A percentile compares a stretch with the other conserved stretches of the same genome.
Evolutionary conservation across 352 stramenopile genomes (phyloP).

Genomic region (Globisporangium alternatum): DNA sequence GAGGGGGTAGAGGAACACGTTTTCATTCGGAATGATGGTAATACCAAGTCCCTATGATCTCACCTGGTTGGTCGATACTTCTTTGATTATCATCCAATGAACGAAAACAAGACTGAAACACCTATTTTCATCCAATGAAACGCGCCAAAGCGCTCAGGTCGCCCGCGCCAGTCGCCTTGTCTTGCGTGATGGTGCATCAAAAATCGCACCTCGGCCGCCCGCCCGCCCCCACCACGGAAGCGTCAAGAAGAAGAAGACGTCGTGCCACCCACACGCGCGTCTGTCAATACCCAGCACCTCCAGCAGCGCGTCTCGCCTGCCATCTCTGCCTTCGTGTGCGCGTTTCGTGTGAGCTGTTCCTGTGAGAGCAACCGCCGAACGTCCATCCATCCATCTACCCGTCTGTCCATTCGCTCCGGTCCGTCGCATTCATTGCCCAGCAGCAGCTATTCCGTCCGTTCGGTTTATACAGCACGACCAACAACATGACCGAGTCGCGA

Average conservation of each 20-base stretch:
- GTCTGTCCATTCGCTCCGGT: background rate
- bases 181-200: background rate
- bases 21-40: too few species aligned
- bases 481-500: constrained; percentile 21
- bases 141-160: background rate
- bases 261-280: background rate
- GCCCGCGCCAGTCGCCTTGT: background rate
- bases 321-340: background rate
- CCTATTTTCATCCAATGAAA: background rate
- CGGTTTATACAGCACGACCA: constrained; percentile 3
- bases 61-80: background rate
- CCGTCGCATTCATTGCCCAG: background rate
- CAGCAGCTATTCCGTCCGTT: constrained; percentile 17
- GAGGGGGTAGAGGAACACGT: too few species aligned
- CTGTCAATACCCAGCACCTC: background rate
- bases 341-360: background rate
- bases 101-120: background rate
- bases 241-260: background rate
- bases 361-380: background rate
- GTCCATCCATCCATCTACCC: background rate
- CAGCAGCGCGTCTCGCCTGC: background rate
- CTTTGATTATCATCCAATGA: background rate
- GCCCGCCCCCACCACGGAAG: background rate
- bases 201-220: background rate
- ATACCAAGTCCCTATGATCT: too few species aligned